Evolutionary conservation across 768 basidiomycete genomes (phyloP).

Genomic region (Cystobasidium tubakii): DNA sequence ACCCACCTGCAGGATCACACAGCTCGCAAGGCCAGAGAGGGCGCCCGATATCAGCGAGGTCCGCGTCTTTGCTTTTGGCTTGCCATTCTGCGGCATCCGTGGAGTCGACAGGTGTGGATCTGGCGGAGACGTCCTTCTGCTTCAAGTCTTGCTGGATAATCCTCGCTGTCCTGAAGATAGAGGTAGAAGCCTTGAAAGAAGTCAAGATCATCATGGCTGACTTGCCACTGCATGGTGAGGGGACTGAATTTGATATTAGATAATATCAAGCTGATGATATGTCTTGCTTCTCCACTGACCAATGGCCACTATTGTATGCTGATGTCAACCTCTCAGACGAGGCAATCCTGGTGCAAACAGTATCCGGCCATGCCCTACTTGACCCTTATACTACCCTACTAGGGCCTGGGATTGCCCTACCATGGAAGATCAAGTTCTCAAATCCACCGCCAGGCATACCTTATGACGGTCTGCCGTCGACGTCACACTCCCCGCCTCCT

Average conservation of each 20-base stretch:
- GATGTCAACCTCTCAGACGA: neutral
- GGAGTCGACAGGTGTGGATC: neutral
- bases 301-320: no score
- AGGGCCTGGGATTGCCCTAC: neutral
- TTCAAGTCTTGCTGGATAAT: no score
- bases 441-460: neutral
- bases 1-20: conserved; percentile 32
- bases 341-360: neutral
- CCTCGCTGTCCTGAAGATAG: no score
- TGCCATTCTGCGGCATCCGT: conserved; percentile 21
- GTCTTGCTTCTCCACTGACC: no score
- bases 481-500: neutral
- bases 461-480: neutral
- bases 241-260: neutral
- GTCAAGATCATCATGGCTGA: neutral
- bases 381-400: conserved; percentile 21
- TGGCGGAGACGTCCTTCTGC: neutral
- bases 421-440: neutral
- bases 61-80: conserved; percentile 16
- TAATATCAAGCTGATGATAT: no score
- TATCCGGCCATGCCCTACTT: conserved; percentile 2
- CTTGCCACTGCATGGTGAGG: neutral
- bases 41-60: conserved; percentile 34
- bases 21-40: conserved; percentile 25
- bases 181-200: no score